A percentile compares a stretch with the other conserved stretches of the same genome.
phyloP scores from a whole-genome alignment of 257 asterid genomes.

The Dorcoceras hygrometricum region DNA sequence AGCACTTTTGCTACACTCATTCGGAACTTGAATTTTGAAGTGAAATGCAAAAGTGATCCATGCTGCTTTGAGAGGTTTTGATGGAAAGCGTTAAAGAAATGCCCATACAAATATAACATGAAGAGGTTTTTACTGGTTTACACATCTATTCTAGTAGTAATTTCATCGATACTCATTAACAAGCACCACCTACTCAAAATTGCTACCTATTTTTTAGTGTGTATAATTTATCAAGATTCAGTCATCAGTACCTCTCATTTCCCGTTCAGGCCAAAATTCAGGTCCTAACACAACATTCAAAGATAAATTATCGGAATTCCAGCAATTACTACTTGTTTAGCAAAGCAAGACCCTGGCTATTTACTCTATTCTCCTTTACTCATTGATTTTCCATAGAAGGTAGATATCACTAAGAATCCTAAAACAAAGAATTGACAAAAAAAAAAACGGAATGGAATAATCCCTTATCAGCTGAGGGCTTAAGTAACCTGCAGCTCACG shows the following conservation, averaged over 20 bases:
- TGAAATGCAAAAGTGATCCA: too few relatives aligned
- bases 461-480: background rate
- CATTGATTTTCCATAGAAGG: background rate
- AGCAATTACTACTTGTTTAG: too few relatives aligned
- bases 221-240: too few relatives aligned
- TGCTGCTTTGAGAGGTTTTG: background rate
- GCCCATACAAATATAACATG: background rate
- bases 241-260: background rate
- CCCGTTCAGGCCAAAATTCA: background rate
- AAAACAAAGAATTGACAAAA: background rate
- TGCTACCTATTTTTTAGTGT: background rate
- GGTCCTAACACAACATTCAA: background rate
- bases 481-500: constrained; percentile 57
- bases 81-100: background rate
- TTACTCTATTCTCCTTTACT: background rate
- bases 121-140: background rate
- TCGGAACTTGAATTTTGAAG: too few relatives aligned
- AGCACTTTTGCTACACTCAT: too few relatives aligned
- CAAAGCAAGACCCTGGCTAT: background rate
- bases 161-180: background rate
- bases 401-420: background rate
- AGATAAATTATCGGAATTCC: too few relatives aligned
- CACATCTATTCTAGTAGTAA: too few relatives aligned
- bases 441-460: background rate
- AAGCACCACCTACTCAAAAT: too few relatives aligned